phyloP scores from a whole-genome alignment of 176 grass and related monocot genomes.

The Oryza rufipogon region DNA sequence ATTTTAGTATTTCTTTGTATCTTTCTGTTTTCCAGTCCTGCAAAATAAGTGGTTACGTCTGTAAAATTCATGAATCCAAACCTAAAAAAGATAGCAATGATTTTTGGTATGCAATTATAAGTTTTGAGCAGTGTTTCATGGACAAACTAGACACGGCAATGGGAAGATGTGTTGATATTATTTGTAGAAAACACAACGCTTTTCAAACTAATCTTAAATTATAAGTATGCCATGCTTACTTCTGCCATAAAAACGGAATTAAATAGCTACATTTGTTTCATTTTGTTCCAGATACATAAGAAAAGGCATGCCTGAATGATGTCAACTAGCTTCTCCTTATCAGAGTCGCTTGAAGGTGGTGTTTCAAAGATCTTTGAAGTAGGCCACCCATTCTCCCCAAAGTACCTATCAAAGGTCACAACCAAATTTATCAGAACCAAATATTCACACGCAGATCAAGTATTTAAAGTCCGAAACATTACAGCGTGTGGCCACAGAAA shows the following conservation, averaged over 20 bases:
- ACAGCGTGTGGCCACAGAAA: not conserved
- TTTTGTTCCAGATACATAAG: not conserved
- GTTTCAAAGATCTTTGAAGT: slow-evolving; percentile 72
- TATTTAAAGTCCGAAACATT: not conserved
- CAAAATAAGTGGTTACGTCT: slow-evolving; percentile 26
- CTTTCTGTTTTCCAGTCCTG: slow-evolving; percentile 99
- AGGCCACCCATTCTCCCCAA: slow-evolving; percentile 91
- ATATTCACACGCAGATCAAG: slow-evolving; percentile 28
- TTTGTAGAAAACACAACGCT: not conserved
- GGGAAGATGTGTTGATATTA: not conserved
- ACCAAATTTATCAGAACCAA: slow-evolving; percentile 24
- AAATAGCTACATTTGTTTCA: not conserved
- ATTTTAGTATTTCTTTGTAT: slow-evolving; percentile 97
- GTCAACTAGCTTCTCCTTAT: slow-evolving; percentile 88
- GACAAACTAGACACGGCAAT: not conserved
- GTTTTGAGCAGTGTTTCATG: not conserved
- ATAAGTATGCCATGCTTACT: slow-evolving; percentile 1
- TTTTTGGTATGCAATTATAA: not conserved
- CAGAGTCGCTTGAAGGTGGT: slow-evolving; percentile 64
- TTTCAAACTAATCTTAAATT: slow-evolving; percentile 24
- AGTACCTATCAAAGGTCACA: slow-evolving; percentile 65
- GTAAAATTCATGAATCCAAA: slow-evolving; percentile 3
- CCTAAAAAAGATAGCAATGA: not conserved
- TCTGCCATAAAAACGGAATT: not conserved
- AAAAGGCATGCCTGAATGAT: slow-evolving; percentile 66